Evolutionary conservation across 441 rosid species (phyloP).

Genomic region (Croton laevigatus): DNA sequence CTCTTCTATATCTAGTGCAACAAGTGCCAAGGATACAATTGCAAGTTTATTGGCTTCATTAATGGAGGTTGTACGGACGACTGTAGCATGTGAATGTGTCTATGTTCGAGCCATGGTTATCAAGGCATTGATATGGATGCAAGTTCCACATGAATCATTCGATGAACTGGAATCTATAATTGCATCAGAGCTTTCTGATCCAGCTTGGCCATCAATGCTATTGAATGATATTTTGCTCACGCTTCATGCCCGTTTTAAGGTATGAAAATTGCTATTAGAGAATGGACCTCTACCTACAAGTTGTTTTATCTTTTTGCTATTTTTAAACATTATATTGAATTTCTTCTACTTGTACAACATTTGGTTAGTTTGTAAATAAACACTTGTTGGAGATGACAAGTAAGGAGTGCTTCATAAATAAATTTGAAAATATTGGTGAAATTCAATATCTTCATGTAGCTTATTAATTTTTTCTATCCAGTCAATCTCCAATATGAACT

Average conservation of each 20-base stretch:
- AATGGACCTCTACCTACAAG: neutral
- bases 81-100: constrained; percentile 99
- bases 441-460: neutral
- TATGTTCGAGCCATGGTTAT: constrained; percentile 98
- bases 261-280: constrained; percentile 24
- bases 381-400: neutral
- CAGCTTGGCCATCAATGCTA: constrained; percentile 91
- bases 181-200: constrained; percentile 99
- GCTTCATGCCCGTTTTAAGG: constrained; percentile 99
- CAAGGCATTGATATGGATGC: constrained; percentile 99
- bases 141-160: constrained; percentile 91
- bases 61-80: constrained; percentile 99
- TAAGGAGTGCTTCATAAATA: neutral
- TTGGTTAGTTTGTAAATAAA: neutral
- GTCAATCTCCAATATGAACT: neutral
- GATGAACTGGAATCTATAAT: constrained; percentile 95
- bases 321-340: neutral
- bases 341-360: neutral
- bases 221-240: constrained; percentile 96
- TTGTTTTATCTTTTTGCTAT: neutral
- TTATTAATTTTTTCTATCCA: neutral
- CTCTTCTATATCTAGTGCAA: constrained; percentile 59
- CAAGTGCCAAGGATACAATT: constrained; percentile 87
- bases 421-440: neutral
- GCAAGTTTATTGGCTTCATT: constrained; percentile 88